Conservation (phyloP, 83 land plant species). For the Thuja plicata region DNA sequence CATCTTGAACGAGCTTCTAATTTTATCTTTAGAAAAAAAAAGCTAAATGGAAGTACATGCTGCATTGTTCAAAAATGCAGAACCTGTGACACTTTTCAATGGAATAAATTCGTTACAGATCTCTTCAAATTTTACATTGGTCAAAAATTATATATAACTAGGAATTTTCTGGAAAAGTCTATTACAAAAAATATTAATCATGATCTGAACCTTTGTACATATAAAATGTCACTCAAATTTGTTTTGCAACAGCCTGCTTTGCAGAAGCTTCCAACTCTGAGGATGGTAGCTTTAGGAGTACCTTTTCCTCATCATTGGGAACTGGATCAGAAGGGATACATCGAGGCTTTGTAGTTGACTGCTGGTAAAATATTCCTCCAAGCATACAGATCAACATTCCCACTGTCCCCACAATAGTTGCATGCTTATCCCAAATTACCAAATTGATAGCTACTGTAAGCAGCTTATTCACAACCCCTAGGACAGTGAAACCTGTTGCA, state of each 20-base stretch:
- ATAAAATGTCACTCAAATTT: not conserved
- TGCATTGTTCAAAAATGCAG: conserved; percentile 2
- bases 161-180: not conserved
- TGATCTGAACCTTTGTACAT: not conserved
- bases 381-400: conserved; percentile 46
- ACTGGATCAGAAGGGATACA: conserved; percentile 16
- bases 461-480: conserved; percentile 57
- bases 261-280: conserved; percentile 17
- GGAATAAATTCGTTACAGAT: not conserved
- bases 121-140: not conserved
- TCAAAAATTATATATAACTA: not conserved
- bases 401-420: conserved; percentile 37
- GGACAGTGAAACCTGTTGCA: conserved; percentile 55
- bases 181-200: not conserved
- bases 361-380: conserved; percentile 52
- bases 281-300: conserved; percentile 20
- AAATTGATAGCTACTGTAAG: conserved; percentile 54
- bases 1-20: not conserved
- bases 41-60: not conserved
- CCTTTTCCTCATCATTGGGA: conserved; percentile 31
- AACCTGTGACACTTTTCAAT: not conserved
- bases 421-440: conserved; percentile 48
- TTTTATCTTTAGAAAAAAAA: not conserved
- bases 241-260: conserved; percentile 17
- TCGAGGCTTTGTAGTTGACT: conserved; percentile 42